A percentile compares a stretch with the other conserved stretches of the same genome.
phyloP scores from a whole-genome alignment of 2,329 filamentous ascomycete species.

The Colletotrichum tabaci region DNA sequence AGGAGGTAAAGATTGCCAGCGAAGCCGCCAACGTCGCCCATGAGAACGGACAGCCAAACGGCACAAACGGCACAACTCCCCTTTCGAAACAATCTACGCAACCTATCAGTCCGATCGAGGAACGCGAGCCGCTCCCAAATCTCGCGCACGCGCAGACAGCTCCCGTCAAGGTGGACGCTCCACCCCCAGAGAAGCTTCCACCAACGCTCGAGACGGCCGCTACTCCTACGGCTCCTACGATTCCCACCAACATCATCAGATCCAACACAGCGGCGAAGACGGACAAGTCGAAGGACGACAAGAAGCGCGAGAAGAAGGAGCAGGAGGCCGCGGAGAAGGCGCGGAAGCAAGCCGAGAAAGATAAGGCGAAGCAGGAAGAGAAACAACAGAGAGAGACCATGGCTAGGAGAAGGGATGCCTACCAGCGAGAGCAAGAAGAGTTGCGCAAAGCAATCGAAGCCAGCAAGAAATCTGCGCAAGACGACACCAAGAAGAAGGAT shows the following conservation, averaged over 20 bases:
- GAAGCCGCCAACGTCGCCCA: constrained; percentile 70
- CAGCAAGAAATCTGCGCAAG: constrained; percentile 74
- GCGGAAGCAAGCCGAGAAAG: constrained; percentile 62
- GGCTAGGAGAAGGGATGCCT: constrained; percentile 53
- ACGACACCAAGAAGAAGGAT: constrained; percentile 58
- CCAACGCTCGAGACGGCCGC: constrained; percentile 53
- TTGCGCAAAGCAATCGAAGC: constrained; percentile 75
- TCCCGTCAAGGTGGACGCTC: constrained; percentile 57
- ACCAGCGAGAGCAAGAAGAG: constrained; percentile 73
- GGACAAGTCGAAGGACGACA: constrained; percentile 71
- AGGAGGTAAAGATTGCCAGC: constrained; percentile 71
- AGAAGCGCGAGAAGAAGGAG: constrained; percentile 79
- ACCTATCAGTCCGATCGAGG: constrained; percentile 61
- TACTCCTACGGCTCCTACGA: constrained; percentile 48
- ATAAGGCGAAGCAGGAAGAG: constrained; percentile 60
- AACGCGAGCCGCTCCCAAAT: constrained; percentile 68
- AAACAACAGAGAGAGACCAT: constrained; percentile 57
- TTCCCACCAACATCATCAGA: constrained; percentile 45
- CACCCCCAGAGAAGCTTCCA: constrained; percentile 45
- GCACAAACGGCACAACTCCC: constrained; percentile 61
- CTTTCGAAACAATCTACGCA: constrained; percentile 67
- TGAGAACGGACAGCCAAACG: constrained; percentile 62
- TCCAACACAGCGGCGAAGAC: constrained; percentile 42
- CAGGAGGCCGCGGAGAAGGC: constrained; percentile 68
- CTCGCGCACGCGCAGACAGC: constrained; percentile 79